A percentile compares a stretch with the other conserved stretches of the same genome.
These are phyloP conservation scores for Penicillium hordei DNA, from an alignment of 2,329 filamentous ascomycete species.

Conservation along the genomic window DNA sequence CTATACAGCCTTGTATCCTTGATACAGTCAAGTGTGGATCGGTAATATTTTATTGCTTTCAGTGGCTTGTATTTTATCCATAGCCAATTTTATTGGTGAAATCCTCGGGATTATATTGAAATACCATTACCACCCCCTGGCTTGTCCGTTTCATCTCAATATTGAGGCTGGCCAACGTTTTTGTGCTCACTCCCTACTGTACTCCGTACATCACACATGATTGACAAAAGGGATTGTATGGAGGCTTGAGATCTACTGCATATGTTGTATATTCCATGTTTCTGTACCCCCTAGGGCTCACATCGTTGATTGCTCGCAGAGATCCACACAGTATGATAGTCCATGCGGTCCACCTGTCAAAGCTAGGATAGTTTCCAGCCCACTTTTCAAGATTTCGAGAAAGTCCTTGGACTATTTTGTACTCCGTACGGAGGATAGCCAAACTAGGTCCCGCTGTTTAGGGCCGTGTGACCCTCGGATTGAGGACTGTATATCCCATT, in stretches of 20 bases:
- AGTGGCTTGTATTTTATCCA: not conserved
- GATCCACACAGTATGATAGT: not conserved
- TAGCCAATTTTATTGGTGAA: not conserved
- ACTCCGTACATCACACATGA: not conserved
- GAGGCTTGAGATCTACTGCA: not conserved
- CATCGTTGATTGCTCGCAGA: not conserved
- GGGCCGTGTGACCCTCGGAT: not conserved
- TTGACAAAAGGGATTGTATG: not conserved
- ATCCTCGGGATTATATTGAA: not conserved
- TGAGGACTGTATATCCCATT: not conserved
- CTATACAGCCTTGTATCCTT: not conserved
- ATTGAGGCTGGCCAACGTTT: not conserved
- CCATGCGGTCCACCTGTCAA: conserved; percentile 1
- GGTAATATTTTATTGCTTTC: not conserved
- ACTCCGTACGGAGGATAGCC: not conserved
- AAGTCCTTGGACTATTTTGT: not conserved
- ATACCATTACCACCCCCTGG: conserved; percentile 1
- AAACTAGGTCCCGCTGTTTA: not conserved
- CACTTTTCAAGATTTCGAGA: not conserved
- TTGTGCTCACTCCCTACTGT: not conserved
- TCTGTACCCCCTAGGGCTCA: not conserved
- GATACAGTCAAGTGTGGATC: not conserved
- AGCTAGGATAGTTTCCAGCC: not conserved
- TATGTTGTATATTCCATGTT: no score
- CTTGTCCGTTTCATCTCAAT: not conserved